Base-by-base conservation (phyloP, 305 asterid genomes). In the Lippia alba region DNA sequence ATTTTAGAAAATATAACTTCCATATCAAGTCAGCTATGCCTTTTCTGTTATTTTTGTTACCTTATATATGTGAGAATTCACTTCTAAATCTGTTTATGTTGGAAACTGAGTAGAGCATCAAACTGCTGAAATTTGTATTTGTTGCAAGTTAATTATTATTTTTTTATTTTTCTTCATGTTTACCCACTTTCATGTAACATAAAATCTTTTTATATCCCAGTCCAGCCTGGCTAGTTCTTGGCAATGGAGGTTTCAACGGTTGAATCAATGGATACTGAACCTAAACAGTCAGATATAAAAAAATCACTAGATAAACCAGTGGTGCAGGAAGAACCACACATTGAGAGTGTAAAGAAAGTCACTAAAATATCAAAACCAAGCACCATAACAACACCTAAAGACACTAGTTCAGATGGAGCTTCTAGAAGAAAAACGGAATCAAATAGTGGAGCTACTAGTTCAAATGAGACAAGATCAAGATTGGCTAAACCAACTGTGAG, bases 401-500 rank as follows among this genome's bases (percentile, higher is more conserved):
- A 76, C 69, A 67, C 74, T 39, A 71, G 70, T 24, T 59, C 76
- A 34, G 74, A 33, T 48, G 85, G 66, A 41, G 32, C 73, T 50
- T 58, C 76, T 6, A 81, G 79, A 77, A 83, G 62, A 82, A 88
- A 85, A 77, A 64, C 48, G 4, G 90, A 81, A 68, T 55, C 65
- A 20, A 81, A 73, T 65, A 76, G 73, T 85, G 85, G 73, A 39
- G 70, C 76, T 62, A 36, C 83, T 59, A 80, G 62, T 64, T 65
- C 82, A 15, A 76, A 58, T 66, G 87, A 81, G 62, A 58, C 18
- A 64, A 82, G 76, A 67, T 85, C 97, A 60, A 80, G 70, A 19
- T 60, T 86, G 82, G 81, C 85, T 32, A 84, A 80, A 83, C 90
- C 99, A 54, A 88, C 97, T 46, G 18, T 76, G 61, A 88, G 95